A percentile compares a stretch with the other conserved stretches of the same genome.
Conservation (phyloP, 768 basidiomycete species). For the Chalciporus sphaerocephalus region DNA sequence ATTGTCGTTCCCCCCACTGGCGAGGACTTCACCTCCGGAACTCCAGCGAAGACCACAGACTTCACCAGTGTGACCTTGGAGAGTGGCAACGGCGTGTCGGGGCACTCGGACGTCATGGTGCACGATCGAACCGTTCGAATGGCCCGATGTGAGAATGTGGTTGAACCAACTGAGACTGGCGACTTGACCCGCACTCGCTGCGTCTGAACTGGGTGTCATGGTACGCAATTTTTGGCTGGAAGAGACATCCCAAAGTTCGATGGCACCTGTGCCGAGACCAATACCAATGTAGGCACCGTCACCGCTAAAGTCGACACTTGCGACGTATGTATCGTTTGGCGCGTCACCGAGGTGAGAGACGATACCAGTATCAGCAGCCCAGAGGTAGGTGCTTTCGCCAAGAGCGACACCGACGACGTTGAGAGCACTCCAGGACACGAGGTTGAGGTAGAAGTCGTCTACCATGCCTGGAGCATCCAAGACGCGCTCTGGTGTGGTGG, state of each 20-base stretch:
- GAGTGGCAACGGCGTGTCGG: conserved; percentile 84
- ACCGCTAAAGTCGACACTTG: conserved; percentile 73
- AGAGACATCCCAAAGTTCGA: conserved; percentile 95
- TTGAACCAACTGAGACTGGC: conserved; percentile 84
- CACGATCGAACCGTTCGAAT: conserved; percentile 92
- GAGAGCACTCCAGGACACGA: conserved; percentile 81
- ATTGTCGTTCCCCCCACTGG: conserved; percentile 96
- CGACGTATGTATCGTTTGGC: conserved; percentile 70
- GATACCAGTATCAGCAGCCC: conserved; percentile 85
- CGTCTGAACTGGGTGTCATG: conserved; percentile 55
- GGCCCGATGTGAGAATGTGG: conserved; percentile 83
- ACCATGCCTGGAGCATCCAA: conserved; percentile 91
- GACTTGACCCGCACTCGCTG: conserved; percentile 51
- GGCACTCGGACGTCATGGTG: conserved; percentile 92
- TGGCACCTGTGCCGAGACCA: conserved; percentile 75
- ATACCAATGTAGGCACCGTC: conserved; percentile 81
- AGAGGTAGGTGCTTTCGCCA: conserved; percentile 83
- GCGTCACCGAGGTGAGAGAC: conserved; percentile 78
- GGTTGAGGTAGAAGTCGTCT: conserved; percentile 96
- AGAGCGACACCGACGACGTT: conserved; percentile 91
- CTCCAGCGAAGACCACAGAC: conserved; percentile 93
- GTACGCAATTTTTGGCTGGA: conserved; percentile 73
- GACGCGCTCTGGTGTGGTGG: conserved; percentile 86
- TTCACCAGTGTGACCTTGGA: conserved; percentile 87
- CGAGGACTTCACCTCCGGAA: conserved; percentile 80